Percentiles rank a stretch among this genome's conserved stretches.
These are phyloP conservation scores for Cyphellophora europaea DNA, from an alignment of 2,329 filamentous ascomycete genomes.

Conservation along the genomic window DNA sequence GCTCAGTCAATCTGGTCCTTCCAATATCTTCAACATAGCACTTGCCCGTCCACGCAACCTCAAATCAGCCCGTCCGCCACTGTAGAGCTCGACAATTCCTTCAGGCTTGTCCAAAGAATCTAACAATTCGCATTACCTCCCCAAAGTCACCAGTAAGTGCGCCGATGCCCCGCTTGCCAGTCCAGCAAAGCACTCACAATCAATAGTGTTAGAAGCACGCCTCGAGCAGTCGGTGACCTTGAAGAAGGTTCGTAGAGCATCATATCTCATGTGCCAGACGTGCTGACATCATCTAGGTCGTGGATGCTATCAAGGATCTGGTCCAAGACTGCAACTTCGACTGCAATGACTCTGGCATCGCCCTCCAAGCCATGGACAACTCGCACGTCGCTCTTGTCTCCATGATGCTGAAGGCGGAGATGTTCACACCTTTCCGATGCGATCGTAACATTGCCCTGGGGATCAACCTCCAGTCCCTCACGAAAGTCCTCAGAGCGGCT, in stretches of 20 bases:
- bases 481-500: constrained; percentile 90
- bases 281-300: constrained; percentile 51
- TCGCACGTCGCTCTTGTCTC: constrained; percentile 97
- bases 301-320: constrained; percentile 98
- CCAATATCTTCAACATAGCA: too few relatives aligned
- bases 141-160: not conserved
- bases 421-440: constrained; percentile 91
- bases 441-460: constrained; percentile 98
- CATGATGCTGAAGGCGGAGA: constrained; percentile 95
- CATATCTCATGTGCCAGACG: too few relatives aligned
- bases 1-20: too few relatives aligned
- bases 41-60: too few relatives aligned
- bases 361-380: constrained; percentile 99
- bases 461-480: constrained; percentile 91
- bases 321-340: constrained; percentile 99
- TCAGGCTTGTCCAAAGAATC: too few relatives aligned
- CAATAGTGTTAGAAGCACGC: constrained; percentile 85
- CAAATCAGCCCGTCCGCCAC: too few relatives aligned
- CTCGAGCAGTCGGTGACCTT: constrained; percentile 87
- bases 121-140: too few relatives aligned
- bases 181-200: not conserved
- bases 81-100: too few relatives aligned
- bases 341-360: constrained; percentile 99
- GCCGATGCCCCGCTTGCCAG: not conserved
- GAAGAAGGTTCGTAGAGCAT: constrained; percentile 68